phyloP scores from a whole-genome alignment of 768 basidiomycete genomes.

The Ramaria rubella region DNA sequence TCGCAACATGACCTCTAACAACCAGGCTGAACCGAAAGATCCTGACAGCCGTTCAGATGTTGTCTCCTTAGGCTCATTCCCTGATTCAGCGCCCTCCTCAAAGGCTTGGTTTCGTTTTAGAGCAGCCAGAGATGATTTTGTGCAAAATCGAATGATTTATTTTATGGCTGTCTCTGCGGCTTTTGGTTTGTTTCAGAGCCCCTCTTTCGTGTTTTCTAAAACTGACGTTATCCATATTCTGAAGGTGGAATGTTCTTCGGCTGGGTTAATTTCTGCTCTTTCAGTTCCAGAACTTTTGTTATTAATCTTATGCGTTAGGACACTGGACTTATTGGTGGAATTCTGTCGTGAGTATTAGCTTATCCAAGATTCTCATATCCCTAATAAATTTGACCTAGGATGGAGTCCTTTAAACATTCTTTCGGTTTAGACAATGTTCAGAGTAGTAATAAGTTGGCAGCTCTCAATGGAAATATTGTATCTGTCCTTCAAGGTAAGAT shows the following conservation, averaged over 20 bases:
- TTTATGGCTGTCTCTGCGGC: slow-evolving; percentile 8
- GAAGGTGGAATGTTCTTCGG: slow-evolving; percentile 8
- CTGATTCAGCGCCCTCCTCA: not conserved
- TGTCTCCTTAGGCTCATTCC: not conserved
- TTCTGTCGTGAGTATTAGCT: slow-evolving; percentile 26
- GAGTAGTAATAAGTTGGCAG: slow-evolving; percentile 28
- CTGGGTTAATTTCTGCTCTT: not conserved
- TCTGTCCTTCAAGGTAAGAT: slow-evolving; percentile 40
- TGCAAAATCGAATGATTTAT: slow-evolving; percentile 3
- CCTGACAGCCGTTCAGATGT: not conserved
- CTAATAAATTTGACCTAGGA: not conserved
- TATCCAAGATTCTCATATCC: not conserved
- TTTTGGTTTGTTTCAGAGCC: not conserved
- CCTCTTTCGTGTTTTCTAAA: not conserved
- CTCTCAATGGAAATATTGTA: slow-evolving; percentile 47
- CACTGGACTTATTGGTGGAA: slow-evolving; percentile 43
- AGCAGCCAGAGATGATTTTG: slow-evolving; percentile 1
- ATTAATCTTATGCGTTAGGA: slow-evolving; percentile 32
- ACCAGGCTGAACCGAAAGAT: not conserved
- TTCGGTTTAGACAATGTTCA: slow-evolving; percentile 39
- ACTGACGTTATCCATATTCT: not conserved
- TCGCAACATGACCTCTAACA: not conserved
- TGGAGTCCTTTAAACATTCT: slow-evolving; percentile 41
- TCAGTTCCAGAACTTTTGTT: not conserved
- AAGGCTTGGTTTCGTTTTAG: not conserved